Conservation (phyloP, 805 yeast species). For the Saturnispora halmiae region DNA sequence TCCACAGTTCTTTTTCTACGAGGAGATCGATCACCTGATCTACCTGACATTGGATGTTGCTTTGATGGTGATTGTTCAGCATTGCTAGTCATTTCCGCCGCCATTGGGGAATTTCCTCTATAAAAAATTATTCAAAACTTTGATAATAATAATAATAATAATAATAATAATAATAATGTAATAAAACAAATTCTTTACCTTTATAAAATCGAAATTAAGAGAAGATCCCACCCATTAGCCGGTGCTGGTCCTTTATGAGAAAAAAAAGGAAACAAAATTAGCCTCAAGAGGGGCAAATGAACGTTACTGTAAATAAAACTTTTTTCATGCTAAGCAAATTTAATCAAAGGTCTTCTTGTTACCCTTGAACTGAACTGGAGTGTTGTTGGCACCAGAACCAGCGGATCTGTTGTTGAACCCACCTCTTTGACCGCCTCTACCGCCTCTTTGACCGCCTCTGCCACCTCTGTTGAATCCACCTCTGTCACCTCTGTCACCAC, state of each 20-base stretch:
- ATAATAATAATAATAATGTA: neutral
- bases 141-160: no score
- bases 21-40: conserved; percentile 26
- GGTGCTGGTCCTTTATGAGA: no score
- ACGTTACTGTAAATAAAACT: neutral
- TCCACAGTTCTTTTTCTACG: conserved; percentile 29
- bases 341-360: conserved; percentile 75
- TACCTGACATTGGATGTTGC: conserved; percentile 12
- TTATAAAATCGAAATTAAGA: conserved; percentile 3
- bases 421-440: conserved; percentile 27
- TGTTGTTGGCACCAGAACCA: conserved; percentile 56
- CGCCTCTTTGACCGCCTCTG: conserved; percentile 13
- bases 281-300: neutral
- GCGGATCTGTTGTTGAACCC: conserved; percentile 32
- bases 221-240: no score
- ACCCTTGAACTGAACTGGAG: conserved; percentile 69
- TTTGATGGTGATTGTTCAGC: conserved; percentile 1
- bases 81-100: no score
- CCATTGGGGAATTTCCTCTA: no score
- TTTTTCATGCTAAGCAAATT: conserved; percentile 12
- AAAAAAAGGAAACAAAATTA: no score
- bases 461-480: conserved; percentile 21
- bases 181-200: neutral
- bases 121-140: no score
- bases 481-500: conserved; percentile 18